Percentiles rank a stretch among this genome's conserved stretches.
These are phyloP conservation scores for Fusarium cicatricum DNA, from an alignment of 2,329 filamentous ascomycete genomes.

Conservation along the genomic window DNA sequence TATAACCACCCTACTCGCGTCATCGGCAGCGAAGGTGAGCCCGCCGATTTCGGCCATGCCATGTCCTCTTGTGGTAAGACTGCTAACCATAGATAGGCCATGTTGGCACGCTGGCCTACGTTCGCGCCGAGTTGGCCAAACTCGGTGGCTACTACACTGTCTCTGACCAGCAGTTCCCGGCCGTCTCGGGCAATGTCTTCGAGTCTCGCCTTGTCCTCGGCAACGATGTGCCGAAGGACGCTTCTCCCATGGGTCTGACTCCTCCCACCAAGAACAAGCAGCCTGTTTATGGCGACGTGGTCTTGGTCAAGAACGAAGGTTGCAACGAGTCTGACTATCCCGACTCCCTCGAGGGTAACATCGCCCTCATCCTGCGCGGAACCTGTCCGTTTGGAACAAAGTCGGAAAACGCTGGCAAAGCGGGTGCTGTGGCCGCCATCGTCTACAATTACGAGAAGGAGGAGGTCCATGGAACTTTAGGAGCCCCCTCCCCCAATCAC, in stretches of 20 bases:
- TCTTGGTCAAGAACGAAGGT: slow-evolving; percentile 69
- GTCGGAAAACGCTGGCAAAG: slow-evolving; percentile 70
- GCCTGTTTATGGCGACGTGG: slow-evolving; percentile 65
- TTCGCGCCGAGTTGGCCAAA: slow-evolving; percentile 61
- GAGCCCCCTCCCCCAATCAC: slow-evolving; percentile 64
- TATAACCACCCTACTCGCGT: slow-evolving; percentile 75
- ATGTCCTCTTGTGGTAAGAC: neutral
- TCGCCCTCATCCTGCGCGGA: slow-evolving; percentile 77
- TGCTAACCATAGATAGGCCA: slow-evolving; percentile 58
- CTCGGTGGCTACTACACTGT: slow-evolving; percentile 69
- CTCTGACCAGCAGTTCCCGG: slow-evolving; percentile 70
- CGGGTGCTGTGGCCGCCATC: slow-evolving; percentile 75
- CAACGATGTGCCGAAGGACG: slow-evolving; percentile 57
- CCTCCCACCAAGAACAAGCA: slow-evolving; percentile 69
- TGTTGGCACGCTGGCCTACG: slow-evolving; percentile 69
- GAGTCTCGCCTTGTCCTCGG: slow-evolving; percentile 67
- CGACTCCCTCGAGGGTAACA: slow-evolving; percentile 63
- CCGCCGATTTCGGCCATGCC: slow-evolving; percentile 8
- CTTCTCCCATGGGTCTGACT: slow-evolving; percentile 69
- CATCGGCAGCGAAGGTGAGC: slow-evolving; percentile 69
- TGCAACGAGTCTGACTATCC: slow-evolving; percentile 73
- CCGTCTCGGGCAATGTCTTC: slow-evolving; percentile 66
- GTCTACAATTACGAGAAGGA: slow-evolving; percentile 78
- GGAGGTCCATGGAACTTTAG: slow-evolving; percentile 72
- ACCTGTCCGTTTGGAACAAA: slow-evolving; percentile 77